A percentile compares a stretch with the other conserved stretches of the same genome.
Conservation (phyloP, 306 rosid genomes). For the Trifolium subterraneum region DNA sequence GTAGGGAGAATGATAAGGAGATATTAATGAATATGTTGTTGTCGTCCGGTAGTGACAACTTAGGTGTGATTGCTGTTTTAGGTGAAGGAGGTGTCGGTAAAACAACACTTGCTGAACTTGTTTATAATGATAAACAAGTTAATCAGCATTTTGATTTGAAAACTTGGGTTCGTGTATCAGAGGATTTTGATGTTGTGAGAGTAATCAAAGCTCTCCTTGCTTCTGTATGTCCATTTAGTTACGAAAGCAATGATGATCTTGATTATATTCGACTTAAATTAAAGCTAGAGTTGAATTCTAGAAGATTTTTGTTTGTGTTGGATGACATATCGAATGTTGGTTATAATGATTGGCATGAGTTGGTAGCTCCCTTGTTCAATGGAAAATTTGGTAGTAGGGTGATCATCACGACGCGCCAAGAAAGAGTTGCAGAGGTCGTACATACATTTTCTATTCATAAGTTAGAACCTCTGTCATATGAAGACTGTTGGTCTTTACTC, state of each 20-base stretch:
- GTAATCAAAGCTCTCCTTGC: not conserved
- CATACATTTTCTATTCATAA: constrained; percentile 46
- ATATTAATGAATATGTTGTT: not conserved
- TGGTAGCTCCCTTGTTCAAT: constrained; percentile 23
- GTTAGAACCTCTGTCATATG: constrained; percentile 38
- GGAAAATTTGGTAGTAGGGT: constrained; percentile 52
- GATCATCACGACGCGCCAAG: constrained; percentile 46
- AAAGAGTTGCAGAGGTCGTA: constrained; percentile 47
- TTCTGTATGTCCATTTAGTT: too few species aligned
- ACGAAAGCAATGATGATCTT: not conserved
- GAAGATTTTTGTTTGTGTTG: constrained; percentile 2
- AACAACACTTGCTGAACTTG: not conserved
- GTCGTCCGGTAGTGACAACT: not conserved
- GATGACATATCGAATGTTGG: constrained; percentile 49
- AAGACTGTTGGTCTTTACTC: constrained; percentile 50
- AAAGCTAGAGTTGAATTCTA: not conserved
- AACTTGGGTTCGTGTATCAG: not conserved
- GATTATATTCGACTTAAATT: not conserved
- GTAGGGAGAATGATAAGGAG: constrained; percentile 42
- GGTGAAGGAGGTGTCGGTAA: constrained; percentile 16
- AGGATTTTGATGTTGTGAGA: constrained; percentile 1
- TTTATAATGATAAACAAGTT: not conserved
- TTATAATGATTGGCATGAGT: constrained; percentile 48
- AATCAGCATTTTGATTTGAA: constrained; percentile 1
- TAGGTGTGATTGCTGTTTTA: constrained; percentile 6